Evolutionary conservation across 345 rosid genomes (phyloP).

Genomic region (Brassica juncea): DNA sequence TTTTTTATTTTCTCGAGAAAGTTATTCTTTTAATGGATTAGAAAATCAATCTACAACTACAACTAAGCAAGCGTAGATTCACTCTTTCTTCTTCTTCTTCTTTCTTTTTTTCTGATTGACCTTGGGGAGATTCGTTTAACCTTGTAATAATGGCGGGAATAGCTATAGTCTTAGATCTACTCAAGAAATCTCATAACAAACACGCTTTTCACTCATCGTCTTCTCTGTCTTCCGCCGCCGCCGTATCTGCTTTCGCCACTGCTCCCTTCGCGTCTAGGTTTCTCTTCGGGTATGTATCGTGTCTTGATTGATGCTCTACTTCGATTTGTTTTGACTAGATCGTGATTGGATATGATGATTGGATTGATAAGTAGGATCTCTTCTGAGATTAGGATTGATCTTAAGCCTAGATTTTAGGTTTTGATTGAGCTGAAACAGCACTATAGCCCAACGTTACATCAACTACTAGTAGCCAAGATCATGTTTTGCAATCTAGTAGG

Average conservation of each 20-base stretch:
- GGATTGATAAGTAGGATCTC: neutral
- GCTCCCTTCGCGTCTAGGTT: constrained; percentile 79
- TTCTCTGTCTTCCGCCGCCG: constrained; percentile 53
- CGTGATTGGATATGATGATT: neutral
- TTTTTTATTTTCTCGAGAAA: constrained; percentile 30
- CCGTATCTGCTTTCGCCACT: constrained; percentile 58
- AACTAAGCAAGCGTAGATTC: neutral
- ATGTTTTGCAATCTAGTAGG: neutral
- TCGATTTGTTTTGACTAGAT: constrained; percentile 32
- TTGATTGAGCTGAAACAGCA: neutral
- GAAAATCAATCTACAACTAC: constrained; percentile 1
- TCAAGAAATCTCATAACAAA: constrained; percentile 65
- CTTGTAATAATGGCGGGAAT: constrained; percentile 73
- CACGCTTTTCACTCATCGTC: constrained; percentile 57
- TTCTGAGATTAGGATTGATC: constrained; percentile 9
- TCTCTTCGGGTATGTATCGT: constrained; percentile 65
- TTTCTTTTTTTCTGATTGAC: neutral
- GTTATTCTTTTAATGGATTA: constrained; percentile 5
- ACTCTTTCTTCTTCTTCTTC: neutral
- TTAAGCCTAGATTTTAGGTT: neutral
- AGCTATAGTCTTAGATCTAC: constrained; percentile 72
- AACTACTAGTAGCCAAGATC: neutral
- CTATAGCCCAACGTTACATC: neutral
- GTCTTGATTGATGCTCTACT: neutral
- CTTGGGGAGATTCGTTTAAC: constrained; percentile 14